Evolutionary conservation across 2,329 filamentous ascomycete species (phyloP).

Genomic region (Alternaria gansuensis): DNA sequence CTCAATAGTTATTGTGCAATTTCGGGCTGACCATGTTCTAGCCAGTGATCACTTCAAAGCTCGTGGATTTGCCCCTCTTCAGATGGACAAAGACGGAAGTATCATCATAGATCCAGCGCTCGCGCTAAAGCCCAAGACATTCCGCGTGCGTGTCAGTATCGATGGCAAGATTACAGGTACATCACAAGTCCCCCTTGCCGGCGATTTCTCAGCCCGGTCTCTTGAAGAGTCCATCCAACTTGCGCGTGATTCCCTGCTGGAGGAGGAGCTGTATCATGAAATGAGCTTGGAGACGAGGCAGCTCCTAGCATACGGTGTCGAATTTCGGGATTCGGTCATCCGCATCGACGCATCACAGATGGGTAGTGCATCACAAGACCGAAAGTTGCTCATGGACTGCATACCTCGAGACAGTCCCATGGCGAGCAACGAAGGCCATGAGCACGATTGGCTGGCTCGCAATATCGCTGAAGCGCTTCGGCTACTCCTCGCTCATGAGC

Average conservation of each 20-base stretch:
- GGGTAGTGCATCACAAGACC: slow-evolving; percentile 56
- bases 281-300: slow-evolving; percentile 81
- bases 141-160: slow-evolving; percentile 73
- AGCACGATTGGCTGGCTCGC: slow-evolving; percentile 65
- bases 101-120: slow-evolving; percentile 76
- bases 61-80: slow-evolving; percentile 81
- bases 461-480: slow-evolving; percentile 73
- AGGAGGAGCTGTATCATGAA: slow-evolving; percentile 91
- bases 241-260: slow-evolving; percentile 80
- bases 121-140: slow-evolving; percentile 63
- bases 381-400: slow-evolving; percentile 72
- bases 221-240: slow-evolving; percentile 75
- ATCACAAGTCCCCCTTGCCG: slow-evolving; percentile 52
- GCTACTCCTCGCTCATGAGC: slow-evolving; percentile 79
- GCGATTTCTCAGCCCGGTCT: slow-evolving; percentile 59
- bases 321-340: slow-evolving; percentile 62
- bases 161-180: slow-evolving; percentile 67
- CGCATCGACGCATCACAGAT: slow-evolving; percentile 39
- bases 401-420: slow-evolving; percentile 65
- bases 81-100: slow-evolving; percentile 75
- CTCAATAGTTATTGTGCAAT: neutral
- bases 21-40: slow-evolving; percentile 32
- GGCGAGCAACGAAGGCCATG: slow-evolving; percentile 29
- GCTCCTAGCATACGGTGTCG: slow-evolving; percentile 75
- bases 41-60: slow-evolving; percentile 67